Evolutionary conservation across 768 basidiomycete species (phyloP).

Genomic region (Dioszegia crocea): DNA sequence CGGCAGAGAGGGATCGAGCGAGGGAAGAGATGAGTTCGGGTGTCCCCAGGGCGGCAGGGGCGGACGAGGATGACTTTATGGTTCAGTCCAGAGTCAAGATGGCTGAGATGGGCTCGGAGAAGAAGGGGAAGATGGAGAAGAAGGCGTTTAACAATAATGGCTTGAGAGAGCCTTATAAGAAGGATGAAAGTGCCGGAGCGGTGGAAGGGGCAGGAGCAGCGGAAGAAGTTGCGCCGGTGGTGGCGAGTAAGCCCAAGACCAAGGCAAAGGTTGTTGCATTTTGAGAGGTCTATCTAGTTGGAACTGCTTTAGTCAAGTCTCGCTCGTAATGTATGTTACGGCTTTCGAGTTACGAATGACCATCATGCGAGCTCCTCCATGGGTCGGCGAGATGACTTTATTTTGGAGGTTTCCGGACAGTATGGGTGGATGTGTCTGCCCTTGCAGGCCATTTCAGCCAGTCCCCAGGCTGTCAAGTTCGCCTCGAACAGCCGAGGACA

Average conservation of each 20-base stretch:
- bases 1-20: background rate
- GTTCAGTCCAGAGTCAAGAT: constrained; percentile 69
- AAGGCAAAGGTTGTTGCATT: constrained; percentile 22
- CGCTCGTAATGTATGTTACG: no score
- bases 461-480: no score
- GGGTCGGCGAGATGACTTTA: no score
- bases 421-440: no score
- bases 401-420: no score
- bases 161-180: constrained; percentile 13
- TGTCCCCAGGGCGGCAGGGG: constrained; percentile 53
- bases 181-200: background rate
- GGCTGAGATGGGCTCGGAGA: constrained; percentile 55
- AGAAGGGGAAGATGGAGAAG: constrained; percentile 42
- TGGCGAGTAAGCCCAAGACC: constrained; percentile 3
- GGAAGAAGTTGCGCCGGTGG: background rate
- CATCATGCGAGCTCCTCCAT: background rate
- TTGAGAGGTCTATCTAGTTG: constrained; percentile 3
- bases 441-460: no score
- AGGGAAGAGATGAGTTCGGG: background rate
- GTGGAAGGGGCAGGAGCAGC: background rate
- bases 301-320: no score
- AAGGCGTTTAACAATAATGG: constrained; percentile 30
- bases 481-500: no score
- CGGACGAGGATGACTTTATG: constrained; percentile 96
- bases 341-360: no score